phyloP scores from a whole-genome alignment of 2,329 filamentous ascomycete species.

The Fusarium verticillioides region DNA sequence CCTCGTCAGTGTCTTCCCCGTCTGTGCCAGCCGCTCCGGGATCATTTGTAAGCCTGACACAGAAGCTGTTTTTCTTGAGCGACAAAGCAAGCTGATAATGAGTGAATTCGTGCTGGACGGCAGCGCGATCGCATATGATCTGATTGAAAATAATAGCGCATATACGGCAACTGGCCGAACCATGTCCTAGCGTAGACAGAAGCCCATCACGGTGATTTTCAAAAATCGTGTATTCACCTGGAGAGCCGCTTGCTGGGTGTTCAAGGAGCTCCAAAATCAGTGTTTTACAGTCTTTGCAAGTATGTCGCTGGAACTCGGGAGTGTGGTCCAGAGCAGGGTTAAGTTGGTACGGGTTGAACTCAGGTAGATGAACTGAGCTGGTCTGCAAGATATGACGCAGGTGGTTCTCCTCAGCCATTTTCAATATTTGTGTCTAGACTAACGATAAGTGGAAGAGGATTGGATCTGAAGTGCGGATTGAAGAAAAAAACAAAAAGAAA shows the following conservation, averaged over 20 bases:
- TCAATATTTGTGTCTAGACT: not conserved
- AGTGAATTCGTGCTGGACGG: not conserved
- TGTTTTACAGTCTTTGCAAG: not conserved
- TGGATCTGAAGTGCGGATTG: too few relatives aligned
- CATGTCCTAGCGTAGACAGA: not conserved
- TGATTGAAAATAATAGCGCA: not conserved
- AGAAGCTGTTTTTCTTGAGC: not conserved
- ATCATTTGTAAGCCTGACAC: not conserved
- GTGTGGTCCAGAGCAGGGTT: not conserved
- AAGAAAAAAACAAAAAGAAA: too few relatives aligned
- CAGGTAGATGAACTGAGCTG: not conserved
- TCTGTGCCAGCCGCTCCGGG: too few relatives aligned
- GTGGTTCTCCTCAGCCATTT: not conserved
- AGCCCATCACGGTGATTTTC: not conserved
- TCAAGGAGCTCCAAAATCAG: not conserved
- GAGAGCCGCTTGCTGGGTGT: accelerated
- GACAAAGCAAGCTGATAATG: not conserved
- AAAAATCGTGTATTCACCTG: not conserved
- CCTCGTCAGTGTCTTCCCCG: too few relatives aligned
- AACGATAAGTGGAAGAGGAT: too few relatives aligned
- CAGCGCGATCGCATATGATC: not conserved
- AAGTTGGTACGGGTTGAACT: accelerated
- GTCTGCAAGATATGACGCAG: accelerated
- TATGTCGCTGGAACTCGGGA: not conserved
- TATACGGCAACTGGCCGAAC: not conserved